Evolutionary conservation across 305 asterid genomes (phyloP), one percentile per base, ranked within the genome.

Genomic region (Plantago rigida): DNA sequence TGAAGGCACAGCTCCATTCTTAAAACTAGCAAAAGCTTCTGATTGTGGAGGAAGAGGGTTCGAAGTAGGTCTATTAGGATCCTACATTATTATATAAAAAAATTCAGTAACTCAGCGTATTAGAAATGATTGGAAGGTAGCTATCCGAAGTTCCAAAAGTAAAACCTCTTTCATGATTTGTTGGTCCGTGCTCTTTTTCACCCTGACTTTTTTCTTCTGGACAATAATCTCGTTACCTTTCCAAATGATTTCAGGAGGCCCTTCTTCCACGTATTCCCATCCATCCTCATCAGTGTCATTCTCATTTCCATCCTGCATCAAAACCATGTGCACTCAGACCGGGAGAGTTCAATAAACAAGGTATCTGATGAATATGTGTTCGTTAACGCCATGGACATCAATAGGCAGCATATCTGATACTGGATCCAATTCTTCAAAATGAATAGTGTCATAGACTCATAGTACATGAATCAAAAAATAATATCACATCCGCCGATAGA

Each of bases 241-340:
- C 95, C 96, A 92, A 70, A 88, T 88, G 73, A 92, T 84, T 81
- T 86, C 99, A 24, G 99, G 93, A 61, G 95, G 96, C 53, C 99
- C 99, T 28, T 84, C 98, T 68, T 92, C 97, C 69, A 86, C 81
- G 67, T 92, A 92, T 77, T 92, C 99, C 86, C 93, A 92, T 41
- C 77, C 97, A 69, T 79, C 86, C 44, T 78, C 93, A 60, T 77
- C 76, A 60, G 52, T 26, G 62, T 81, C 92, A 62, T 64, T 65
- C 46, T 78, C 88, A 60, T 41, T 29, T 54, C 71, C 88, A 68
- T 34, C 76, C 95, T 87, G 82, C 64, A 60, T 13, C 50, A 65
- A 13, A 50, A 22, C 22, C 39, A 13, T 9, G 36, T 53, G 14
- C 8, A 46, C 42, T 15, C 39, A 44, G 57, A 68, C 11, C 24